A percentile compares a stretch with the other conserved stretches of the same genome.
Conservation (phyloP, 2,329 filamentous ascomycete species). For the Zymoseptoria tritici region DNA sequence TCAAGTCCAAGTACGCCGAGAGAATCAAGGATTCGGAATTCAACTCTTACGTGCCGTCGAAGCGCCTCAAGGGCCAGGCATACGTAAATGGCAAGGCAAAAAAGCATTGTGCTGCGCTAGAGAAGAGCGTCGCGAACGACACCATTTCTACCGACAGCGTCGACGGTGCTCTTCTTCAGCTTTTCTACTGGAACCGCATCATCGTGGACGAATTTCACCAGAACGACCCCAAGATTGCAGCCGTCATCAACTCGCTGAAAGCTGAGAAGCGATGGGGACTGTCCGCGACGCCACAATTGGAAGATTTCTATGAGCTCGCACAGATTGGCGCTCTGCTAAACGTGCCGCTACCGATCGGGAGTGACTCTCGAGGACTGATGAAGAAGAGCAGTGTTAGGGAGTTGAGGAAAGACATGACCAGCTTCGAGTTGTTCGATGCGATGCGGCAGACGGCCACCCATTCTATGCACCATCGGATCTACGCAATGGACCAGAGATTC, state of each 20-base stretch:
- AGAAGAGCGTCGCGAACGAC: background rate
- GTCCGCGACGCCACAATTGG: conserved; percentile 54
- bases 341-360: conserved; percentile 48
- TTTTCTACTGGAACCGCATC: conserved; percentile 54
- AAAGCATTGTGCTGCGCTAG: background rate
- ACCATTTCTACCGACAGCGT: conserved; percentile 10
- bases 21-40: conserved; percentile 21
- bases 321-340: conserved; percentile 51
- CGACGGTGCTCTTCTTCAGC: conserved; percentile 42
- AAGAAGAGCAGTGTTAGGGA: conserved; percentile 41
- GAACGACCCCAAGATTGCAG: conserved; percentile 38
- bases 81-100: conserved; percentile 15
- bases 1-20: conserved; percentile 16
- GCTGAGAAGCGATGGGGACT: conserved; percentile 53
- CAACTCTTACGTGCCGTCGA: conserved; percentile 31
- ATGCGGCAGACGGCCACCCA: conserved; percentile 44
- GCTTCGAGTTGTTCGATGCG: conserved; percentile 50
- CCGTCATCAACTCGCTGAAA: conserved; percentile 26
- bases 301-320: conserved; percentile 53
- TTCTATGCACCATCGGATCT: conserved; percentile 46
- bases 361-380: conserved; percentile 39
- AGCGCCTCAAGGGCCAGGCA: conserved; percentile 16
- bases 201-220: conserved; percentile 61
- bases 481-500: conserved; percentile 48
- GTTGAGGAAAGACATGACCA: conserved; percentile 38